Evolutionary conservation across 106 monocot species (phyloP).

Genomic region (Apostasia ramifera): DNA sequence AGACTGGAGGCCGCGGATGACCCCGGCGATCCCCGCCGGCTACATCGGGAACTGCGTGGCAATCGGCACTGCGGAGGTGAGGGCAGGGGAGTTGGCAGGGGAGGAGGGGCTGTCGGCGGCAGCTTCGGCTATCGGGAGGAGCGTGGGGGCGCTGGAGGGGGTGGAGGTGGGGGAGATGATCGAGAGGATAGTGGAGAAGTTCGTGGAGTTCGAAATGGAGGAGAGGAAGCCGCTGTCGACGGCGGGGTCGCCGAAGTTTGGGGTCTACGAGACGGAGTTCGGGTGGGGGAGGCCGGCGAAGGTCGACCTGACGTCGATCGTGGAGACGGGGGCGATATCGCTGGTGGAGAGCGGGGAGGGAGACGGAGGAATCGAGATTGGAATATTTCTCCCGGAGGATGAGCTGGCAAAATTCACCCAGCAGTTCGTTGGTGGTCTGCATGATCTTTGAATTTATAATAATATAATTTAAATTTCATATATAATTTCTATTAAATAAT

Average conservation of each 20-base stretch:
- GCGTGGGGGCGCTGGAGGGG: background rate
- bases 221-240: background rate
- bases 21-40: conserved; percentile 13
- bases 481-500: too few species aligned
- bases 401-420: background rate
- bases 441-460: background rate
- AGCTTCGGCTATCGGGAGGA: background rate
- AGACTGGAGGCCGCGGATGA: conserved; percentile 17
- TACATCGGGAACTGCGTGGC: conserved; percentile 42
- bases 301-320: conserved; percentile 12
- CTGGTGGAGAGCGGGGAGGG: conserved; percentile 9
- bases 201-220: background rate
- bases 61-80: background rate
- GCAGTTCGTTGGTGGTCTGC: background rate
- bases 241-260: conserved; percentile 12
- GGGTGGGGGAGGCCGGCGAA: conserved; percentile 18
- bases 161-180: background rate
- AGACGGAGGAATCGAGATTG: conserved; percentile 10
- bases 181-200: background rate
- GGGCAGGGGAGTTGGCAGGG: background rate
- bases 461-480: too few species aligned
- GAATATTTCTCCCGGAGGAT: background rate
- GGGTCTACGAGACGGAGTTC: conserved; percentile 21
- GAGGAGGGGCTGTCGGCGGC: conserved; percentile 1
- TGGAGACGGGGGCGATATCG: conserved; percentile 3